These are phyloP conservation scores for Gilbertella persicaria DNA, from an alignment of 371 early-diverging fungal species.

Conservation along the genomic window DNA sequence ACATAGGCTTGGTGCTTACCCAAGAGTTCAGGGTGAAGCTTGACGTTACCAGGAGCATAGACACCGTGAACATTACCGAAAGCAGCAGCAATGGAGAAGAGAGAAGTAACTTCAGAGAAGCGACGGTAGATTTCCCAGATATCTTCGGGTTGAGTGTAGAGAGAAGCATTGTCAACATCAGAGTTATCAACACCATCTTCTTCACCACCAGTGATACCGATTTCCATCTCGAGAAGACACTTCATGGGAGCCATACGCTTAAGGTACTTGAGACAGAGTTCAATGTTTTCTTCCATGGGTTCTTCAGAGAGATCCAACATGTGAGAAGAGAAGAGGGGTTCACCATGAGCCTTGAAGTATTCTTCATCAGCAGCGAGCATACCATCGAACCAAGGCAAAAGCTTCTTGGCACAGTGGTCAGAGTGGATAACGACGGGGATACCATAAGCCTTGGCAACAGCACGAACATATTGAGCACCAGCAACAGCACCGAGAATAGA, in stretches of 20 bases:
- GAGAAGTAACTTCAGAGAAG: constrained; percentile 72
- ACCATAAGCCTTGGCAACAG: constrained; percentile 87
- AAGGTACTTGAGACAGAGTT: constrained; percentile 82
- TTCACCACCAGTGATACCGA: constrained; percentile 95
- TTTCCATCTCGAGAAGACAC: constrained; percentile 91
- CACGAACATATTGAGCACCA: constrained; percentile 86
- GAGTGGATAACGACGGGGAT: constrained; percentile 88
- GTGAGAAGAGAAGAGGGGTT: constrained; percentile 93
- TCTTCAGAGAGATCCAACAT: constrained; percentile 94
- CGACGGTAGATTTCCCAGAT: constrained; percentile 89
- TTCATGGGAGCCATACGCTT: constrained; percentile 86
- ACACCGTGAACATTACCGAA: constrained; percentile 93
- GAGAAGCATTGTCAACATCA: constrained; percentile 79
- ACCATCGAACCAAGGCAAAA: constrained; percentile 92
- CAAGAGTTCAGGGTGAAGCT: constrained; percentile 84
- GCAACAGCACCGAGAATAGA: constrained; percentile 87
- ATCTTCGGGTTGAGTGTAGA: constrained; percentile 93
- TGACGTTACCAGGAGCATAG: constrained; percentile 92
- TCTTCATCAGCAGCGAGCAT: constrained; percentile 91
- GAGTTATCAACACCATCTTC: constrained; percentile 96
- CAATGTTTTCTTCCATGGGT: constrained; percentile 88
- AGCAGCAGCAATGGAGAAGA: constrained; percentile 92
- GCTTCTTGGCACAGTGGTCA: constrained; percentile 94
- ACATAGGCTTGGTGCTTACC: constrained; percentile 87
- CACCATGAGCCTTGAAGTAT: constrained; percentile 88